Conservation (phyloP, 2,329 filamentous ascomycete genomes). For the Leptosphaerulina australis region DNA sequence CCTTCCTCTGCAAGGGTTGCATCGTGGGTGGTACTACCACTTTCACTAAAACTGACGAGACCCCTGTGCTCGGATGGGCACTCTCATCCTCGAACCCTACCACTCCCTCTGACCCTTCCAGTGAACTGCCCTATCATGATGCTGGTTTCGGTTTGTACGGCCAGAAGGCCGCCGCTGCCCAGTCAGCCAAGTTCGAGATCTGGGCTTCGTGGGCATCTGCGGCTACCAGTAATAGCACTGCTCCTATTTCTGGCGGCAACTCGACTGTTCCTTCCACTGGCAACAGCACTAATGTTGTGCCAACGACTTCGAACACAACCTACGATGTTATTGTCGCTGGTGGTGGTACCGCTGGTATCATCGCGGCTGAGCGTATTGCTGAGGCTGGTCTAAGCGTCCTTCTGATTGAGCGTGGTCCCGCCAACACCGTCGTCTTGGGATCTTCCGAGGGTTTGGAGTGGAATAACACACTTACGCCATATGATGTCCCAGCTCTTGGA, state of each 20-base stretch:
- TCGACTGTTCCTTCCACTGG: slow-evolving; percentile 12
- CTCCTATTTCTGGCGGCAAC: slow-evolving; percentile 13
- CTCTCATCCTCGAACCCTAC: slow-evolving; percentile 23
- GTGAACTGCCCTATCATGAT: slow-evolving; percentile 23
- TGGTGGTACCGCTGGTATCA: slow-evolving; percentile 20
- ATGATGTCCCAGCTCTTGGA: slow-evolving; percentile 14
- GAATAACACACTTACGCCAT: slow-evolving; percentile 16
- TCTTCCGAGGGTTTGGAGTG: slow-evolving; percentile 10
- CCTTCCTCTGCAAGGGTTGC: slow-evolving; percentile 57
- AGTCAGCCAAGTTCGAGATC: slow-evolving; percentile 29
- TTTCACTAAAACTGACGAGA: slow-evolving; percentile 29
- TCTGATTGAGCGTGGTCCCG: slow-evolving; percentile 16
- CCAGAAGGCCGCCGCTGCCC: slow-evolving; percentile 24
- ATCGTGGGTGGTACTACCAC: slow-evolving; percentile 40
- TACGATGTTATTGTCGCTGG: slow-evolving; percentile 20
- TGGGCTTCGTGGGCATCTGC: slow-evolving; percentile 29
- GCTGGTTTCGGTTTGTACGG: slow-evolving; percentile 28
- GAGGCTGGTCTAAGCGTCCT: slow-evolving; percentile 17
- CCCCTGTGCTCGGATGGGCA: slow-evolving; percentile 33
- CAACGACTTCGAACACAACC: slow-evolving; percentile 28
- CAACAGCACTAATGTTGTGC: slow-evolving; percentile 23
- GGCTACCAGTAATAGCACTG: slow-evolving; percentile 10
- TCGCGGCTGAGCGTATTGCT: slow-evolving; percentile 17
- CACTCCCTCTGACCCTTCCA: slow-evolving; percentile 22
- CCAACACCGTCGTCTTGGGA: slow-evolving; percentile 14